These are phyloP conservation scores for Adansonia madagascariensis DNA, from an alignment of 441 rosid genomes.

Conservation along the genomic window DNA sequence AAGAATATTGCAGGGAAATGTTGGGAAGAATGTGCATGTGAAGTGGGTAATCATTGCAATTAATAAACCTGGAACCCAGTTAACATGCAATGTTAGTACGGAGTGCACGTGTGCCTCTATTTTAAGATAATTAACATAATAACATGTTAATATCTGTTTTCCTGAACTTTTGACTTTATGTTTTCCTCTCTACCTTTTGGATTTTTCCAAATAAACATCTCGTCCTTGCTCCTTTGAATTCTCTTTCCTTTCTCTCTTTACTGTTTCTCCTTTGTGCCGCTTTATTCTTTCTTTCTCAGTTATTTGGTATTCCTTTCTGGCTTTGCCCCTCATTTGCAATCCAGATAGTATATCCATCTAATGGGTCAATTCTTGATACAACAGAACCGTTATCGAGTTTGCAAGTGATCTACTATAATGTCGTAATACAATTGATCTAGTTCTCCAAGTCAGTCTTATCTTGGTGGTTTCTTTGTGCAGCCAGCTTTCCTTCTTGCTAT, in stretches of 20 bases:
- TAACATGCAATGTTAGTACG: background rate
- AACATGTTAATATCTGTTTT: background rate
- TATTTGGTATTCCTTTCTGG: background rate
- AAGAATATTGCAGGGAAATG: background rate
- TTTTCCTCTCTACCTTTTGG: background rate
- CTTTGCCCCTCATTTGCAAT: background rate
- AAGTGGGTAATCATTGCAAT: background rate
- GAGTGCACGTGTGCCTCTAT: background rate
- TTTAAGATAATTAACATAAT: background rate
- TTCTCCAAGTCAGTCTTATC: background rate
- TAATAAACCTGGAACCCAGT: background rate
- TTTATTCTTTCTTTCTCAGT: background rate
- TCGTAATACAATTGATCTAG: slow-evolving; percentile 7
- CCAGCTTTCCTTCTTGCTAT: slow-evolving; percentile 82
- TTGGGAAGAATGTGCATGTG: background rate
- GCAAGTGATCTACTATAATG: background rate
- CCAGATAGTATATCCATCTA: background rate
- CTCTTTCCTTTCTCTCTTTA: background rate
- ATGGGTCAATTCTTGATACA: background rate
- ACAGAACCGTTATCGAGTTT: background rate
- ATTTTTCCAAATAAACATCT: background rate
- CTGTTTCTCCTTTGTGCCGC: background rate
- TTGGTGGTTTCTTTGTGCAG: slow-evolving; percentile 51
- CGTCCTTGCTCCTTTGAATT: background rate
- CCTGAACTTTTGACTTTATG: background rate